Base-by-base conservation (phyloP, 192 early-diverging fungal genomes). In the Polychytrium aggregatum region DNA sequence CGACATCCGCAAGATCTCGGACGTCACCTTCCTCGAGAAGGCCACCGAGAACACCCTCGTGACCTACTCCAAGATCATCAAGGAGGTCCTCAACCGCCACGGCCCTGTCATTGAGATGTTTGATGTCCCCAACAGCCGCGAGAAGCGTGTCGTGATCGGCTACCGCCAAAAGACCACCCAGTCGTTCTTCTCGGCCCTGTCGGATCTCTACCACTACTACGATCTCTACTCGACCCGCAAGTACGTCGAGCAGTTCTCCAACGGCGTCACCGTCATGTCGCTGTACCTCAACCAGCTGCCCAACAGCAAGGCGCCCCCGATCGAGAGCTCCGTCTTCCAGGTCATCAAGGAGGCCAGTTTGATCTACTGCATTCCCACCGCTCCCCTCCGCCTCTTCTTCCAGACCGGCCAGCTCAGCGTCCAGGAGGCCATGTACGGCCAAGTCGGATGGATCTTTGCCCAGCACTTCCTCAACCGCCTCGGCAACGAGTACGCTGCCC, bases 161-260 rank as follows among this genome's bases (percentile, higher is more conserved):
- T 77, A 55, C 57, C 73, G 84, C 50, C 93, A 94, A 63, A 71
- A 82, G 55, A 90, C 82, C 63, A 96, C 94, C n/a, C 85, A 85
- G 67, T 72, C 76, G 50, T 91, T 93, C 69, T 85, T 92, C 56
- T 88, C 91, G 5, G 92, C 92, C 51, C 75, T 98, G 69, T 90
- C 86, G 18, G 92, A 98, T 65, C 72, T 98, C 63, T 98, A 95
- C 77, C 94, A 98, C 78, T 98, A 85, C 75, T 98, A 98, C 71
- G 77, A 84, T 53, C 65, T 98, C 50, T 93, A 83, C 68, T 90
- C 92, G 50, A 88, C 92, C 46, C 77, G 94, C 55, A 97, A 97
- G 76, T 95, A 97, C 72, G 90, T 94, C 55, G 94, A 98, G 76
- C 90, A 98, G 74, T 98, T 98, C 64, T 93, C 92, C 29, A 95